Base-by-base conservation (phyloP, 1,284 basidiomycete species). In the Inonotus obliquus region DNA sequence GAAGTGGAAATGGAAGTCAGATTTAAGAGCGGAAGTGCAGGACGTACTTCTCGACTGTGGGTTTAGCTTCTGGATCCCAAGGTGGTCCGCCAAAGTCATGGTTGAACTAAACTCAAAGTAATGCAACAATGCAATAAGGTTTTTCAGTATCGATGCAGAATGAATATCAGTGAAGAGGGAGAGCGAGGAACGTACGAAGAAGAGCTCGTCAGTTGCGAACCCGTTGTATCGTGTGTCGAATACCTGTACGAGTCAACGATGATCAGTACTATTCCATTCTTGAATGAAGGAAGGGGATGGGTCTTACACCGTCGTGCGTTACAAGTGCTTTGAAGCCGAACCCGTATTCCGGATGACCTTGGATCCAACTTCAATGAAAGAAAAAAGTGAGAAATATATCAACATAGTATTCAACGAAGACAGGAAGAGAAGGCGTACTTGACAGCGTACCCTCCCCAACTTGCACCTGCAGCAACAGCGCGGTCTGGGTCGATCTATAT, bases 251-350 rank as follows among this genome's bases (percentile, higher is more conserved):
- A 4, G 17, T 21, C n/a, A 44, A 44, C 41, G n/a, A 19, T n/a
- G 7, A n/a, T n/a, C 6, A 17, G 10, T 17, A 44, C n/a, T n/a
- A 44, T 14, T 44, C 4, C 2, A 11, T 9, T 44, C 7, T 21
- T 44, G 17, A 44, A 1, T 3, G 27, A 48, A 61, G 62, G 65
- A 53, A 71, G 67, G 35, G 17, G 41, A 23, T 35, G 27, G 25
- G 52, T 67, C 78, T 62, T 72, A 92, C 89, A n/a, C 92, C 92
- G 69, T 95, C 91, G 69, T 96, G 92, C 69, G 87, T 90, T 14
- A 95, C 84, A 45, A 97, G 78, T 1, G 92, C 91, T 78, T 95
- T 96, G 81, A 97, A 96, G 25, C 83, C 82, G 70, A 92, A 91
- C 4, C 80, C 84, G 65, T 76, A 92, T 64, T 94, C 89, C 14